Conservation (phyloP, 129 eudicot genomes). For the Dittrichia graveolens region DNA sequence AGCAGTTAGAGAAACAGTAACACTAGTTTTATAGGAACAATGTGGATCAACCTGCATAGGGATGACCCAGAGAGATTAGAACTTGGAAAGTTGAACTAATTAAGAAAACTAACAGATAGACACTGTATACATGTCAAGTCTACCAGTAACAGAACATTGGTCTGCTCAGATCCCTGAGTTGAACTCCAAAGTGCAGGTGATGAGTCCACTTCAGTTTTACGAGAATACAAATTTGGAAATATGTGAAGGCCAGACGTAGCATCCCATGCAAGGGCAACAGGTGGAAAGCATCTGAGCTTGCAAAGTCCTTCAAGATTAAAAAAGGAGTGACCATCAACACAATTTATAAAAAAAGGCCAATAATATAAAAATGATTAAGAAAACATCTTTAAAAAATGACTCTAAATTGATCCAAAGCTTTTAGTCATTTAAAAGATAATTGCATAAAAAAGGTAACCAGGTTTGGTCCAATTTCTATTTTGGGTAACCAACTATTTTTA, state of each 20-base stretch:
- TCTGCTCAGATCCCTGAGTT: constrained; percentile 68
- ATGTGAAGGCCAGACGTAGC: constrained; percentile 81
- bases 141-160: constrained; percentile 84
- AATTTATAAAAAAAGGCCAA: background rate
- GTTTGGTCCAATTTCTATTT: constrained; percentile 10
- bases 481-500: background rate
- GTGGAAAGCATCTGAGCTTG: constrained; percentile 94
- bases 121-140: constrained; percentile 14
- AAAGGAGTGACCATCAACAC: constrained; percentile 20
- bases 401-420: background rate
- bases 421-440: constrained; percentile 8
- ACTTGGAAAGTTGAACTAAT: background rate
- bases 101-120: background rate
- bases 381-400: background rate
- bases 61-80: constrained; percentile 10
- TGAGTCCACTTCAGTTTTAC: constrained; percentile 80
- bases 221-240: constrained; percentile 74
- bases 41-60: constrained; percentile 89
- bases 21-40: constrained; percentile 76
- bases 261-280: constrained; percentile 95
- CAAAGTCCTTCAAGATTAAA: constrained; percentile 61
- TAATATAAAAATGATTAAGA: constrained; percentile 17
- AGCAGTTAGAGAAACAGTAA: constrained; percentile 57
- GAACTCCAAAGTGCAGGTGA: constrained; percentile 94
- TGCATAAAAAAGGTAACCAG: background rate